Percentiles rank a stretch among this genome's conserved stretches.
Conservation (phyloP, 1,139 yeast species). For the Yamadazyma atlantica region DNA sequence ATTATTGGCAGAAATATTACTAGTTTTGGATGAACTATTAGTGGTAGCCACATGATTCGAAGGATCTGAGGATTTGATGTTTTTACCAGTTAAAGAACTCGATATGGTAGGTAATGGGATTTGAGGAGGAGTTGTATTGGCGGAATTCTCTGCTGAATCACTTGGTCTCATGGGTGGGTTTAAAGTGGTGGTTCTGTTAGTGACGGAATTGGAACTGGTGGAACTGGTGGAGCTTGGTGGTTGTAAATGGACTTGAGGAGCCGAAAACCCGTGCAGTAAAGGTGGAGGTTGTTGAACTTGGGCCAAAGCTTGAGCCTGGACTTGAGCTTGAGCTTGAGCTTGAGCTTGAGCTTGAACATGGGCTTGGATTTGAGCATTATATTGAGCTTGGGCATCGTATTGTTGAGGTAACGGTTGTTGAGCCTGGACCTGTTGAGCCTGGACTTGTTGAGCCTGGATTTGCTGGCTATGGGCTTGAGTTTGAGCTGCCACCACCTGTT, state of each 20-base stretch:
- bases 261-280: constrained; percentile 6
- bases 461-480: constrained; percentile 11
- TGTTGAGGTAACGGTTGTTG: constrained; percentile 6
- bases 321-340: constrained; percentile 4
- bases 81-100: neutral
- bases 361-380: constrained; percentile 4
- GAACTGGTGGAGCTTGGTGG: constrained; percentile 2
- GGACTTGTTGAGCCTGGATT: constrained; percentile 8
- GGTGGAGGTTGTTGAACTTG: constrained; percentile 10
- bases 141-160: constrained; percentile 5
- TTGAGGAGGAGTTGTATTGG: constrained; percentile 10
- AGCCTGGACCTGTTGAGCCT: constrained; percentile 7
- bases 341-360: constrained; percentile 7
- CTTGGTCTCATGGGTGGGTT: neutral
- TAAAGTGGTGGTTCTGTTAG: neutral
- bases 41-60: constrained; percentile 8
- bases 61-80: constrained; percentile 9
- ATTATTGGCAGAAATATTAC: neutral
- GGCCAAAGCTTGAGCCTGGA: constrained; percentile 6
- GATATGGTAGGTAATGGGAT: neutral
- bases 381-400: constrained; percentile 6
- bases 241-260: constrained; percentile 2
- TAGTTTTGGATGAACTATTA: no score
- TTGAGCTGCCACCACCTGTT: constrained; percentile 12
- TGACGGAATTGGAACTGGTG: constrained; percentile 1